These are phyloP conservation scores for Sanghuangporus weigelae DNA, from an alignment of 1,284 basidiomycete species.

Conservation along the genomic window DNA sequence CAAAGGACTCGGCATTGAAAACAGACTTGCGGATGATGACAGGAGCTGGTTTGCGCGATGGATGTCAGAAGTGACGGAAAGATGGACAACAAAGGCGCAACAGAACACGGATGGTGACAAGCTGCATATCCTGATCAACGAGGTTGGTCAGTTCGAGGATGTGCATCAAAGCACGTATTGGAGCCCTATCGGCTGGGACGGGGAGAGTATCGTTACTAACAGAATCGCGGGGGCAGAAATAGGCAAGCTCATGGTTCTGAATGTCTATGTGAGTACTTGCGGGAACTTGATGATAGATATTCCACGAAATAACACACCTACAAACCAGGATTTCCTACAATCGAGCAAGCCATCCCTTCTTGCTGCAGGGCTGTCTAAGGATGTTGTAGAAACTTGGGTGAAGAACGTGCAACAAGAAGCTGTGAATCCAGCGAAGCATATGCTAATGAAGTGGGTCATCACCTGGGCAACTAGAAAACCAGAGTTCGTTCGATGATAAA, in stretches of 20 bases:
- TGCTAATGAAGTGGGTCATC: conserved; percentile 15
- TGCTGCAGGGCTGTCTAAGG: conserved; percentile 7
- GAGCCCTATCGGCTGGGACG: conserved; percentile 17
- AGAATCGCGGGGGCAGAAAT: conserved; percentile 8
- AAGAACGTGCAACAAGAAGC: conserved; percentile 11
- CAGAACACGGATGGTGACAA: conserved; percentile 19
- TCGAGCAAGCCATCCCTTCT: conserved; percentile 12
- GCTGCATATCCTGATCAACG: conserved; percentile 20
- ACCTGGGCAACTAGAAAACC: conserved; percentile 9
- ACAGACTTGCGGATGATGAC: background rate
- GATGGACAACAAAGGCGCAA: conserved; percentile 13
- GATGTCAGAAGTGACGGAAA: conserved; percentile 13
- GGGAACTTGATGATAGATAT: background rate
- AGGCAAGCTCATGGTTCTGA: conserved; percentile 15
- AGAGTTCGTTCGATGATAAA: background rate
- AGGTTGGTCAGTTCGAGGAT: conserved; percentile 20
- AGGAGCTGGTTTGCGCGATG: conserved; percentile 17
- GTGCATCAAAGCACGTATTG: conserved; percentile 16
- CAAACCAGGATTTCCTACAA: conserved; percentile 15
- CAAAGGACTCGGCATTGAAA: background rate
- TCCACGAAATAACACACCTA: background rate
- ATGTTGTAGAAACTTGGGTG: conserved; percentile 7
- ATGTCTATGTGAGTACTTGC: conserved; percentile 5
- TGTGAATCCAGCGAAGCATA: conserved; percentile 2
- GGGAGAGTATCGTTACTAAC: background rate